Conservation (phyloP, 1,284 basidiomycete species). For the Pseudozyma flocculosa region DNA sequence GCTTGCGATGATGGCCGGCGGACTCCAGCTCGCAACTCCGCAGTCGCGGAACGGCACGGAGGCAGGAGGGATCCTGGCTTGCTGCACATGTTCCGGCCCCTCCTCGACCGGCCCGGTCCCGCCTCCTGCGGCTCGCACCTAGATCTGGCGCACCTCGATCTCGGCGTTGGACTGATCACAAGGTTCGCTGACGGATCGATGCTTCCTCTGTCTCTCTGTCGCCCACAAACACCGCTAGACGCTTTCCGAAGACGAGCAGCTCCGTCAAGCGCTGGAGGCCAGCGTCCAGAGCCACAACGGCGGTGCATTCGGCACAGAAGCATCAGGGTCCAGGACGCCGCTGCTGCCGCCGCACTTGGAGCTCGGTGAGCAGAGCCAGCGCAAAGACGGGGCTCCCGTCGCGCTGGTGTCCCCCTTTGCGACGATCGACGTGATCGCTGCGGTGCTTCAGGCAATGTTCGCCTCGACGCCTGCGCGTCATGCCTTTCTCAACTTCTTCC, state of each 20-base stretch:
- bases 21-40: too few relatives aligned
- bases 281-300: slow-evolving; percentile 36
- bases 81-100: too few relatives aligned
- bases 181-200: too few relatives aligned
- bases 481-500: slow-evolving; percentile 15
- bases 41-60: too few relatives aligned
- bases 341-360: slow-evolving; percentile 26
- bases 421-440: slow-evolving; percentile 25
- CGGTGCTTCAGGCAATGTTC: slow-evolving; percentile 21
- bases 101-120: too few relatives aligned
- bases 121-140: too few relatives aligned
- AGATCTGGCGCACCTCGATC: too few relatives aligned
- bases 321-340: slow-evolving; percentile 19
- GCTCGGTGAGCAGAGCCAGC: slow-evolving; percentile 10
- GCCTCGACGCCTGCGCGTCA: slow-evolving; percentile 16
- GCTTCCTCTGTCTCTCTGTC: too few relatives aligned
- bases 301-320: slow-evolving; percentile 5
- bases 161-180: too few relatives aligned
- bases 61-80: too few relatives aligned
- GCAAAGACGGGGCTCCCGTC: slow-evolving; percentile 14
- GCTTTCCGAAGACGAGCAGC: slow-evolving; percentile 34
- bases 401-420: slow-evolving; percentile 28
- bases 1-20: too few relatives aligned
- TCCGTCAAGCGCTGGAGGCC: slow-evolving; percentile 35
- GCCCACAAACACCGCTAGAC: too few relatives aligned